These are phyloP conservation scores for Populus hybrid DNA, from an alignment of 441 rosid genomes.

Conservation along the genomic window DNA sequence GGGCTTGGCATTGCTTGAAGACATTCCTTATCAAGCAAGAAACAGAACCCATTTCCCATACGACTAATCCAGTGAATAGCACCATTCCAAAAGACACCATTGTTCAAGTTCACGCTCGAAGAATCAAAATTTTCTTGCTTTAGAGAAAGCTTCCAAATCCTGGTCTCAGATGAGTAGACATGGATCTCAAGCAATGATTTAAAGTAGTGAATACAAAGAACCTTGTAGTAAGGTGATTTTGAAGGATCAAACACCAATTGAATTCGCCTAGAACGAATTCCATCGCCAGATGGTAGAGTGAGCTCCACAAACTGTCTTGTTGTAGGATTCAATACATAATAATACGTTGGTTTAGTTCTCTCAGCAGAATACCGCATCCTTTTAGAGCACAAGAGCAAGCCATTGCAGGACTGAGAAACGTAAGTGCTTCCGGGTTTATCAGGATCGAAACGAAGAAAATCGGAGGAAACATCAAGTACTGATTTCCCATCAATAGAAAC, in stretches of 20 bases:
- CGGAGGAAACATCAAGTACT: background rate
- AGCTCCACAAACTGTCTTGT: slow-evolving; percentile 25
- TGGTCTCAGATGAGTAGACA: slow-evolving; percentile 35
- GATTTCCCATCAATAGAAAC: background rate
- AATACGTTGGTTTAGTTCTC: background rate
- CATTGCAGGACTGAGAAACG: slow-evolving; percentile 44
- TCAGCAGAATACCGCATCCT: background rate
- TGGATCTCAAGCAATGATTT: slow-evolving; percentile 26
- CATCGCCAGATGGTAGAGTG: background rate
- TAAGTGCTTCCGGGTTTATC: slow-evolving; percentile 13
- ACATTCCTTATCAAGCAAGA: slow-evolving; percentile 26
- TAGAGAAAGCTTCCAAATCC: slow-evolving; percentile 34
- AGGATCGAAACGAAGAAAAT: slow-evolving; percentile 1
- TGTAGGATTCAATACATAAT: slow-evolving; percentile 46
- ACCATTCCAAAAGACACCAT: slow-evolving; percentile 39
- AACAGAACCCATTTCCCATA: slow-evolving; percentile 24
- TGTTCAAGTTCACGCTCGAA: background rate
- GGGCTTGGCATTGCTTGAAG: slow-evolving; percentile 28
- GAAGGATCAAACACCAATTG: slow-evolving; percentile 44
- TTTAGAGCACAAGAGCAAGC: slow-evolving; percentile 37
- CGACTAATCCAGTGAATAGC: slow-evolving; percentile 36
- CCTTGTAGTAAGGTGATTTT: slow-evolving; percentile 35
- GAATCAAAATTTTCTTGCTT: background rate
- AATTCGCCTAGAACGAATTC: background rate
- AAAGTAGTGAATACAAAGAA: slow-evolving; percentile 22